Evolutionary conservation across 2,329 filamentous ascomycete genomes (phyloP).

Genomic region (Coleophoma crateriformis): DNA sequence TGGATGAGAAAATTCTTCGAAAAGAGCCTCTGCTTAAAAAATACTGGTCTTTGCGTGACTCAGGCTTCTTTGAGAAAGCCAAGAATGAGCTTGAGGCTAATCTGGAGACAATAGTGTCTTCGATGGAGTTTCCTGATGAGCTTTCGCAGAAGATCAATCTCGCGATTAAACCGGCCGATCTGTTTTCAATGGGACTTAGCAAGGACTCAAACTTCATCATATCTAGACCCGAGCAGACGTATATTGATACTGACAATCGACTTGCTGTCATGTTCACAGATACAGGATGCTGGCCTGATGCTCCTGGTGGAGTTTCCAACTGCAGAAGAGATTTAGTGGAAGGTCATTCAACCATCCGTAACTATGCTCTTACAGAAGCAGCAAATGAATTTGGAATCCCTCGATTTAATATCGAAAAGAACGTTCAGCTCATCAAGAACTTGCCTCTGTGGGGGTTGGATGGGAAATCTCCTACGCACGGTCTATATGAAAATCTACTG

Average conservation of each 20-base stretch:
- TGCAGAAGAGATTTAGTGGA: conserved; percentile 50
- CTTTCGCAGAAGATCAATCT: conserved; percentile 32
- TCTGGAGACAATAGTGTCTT: conserved; percentile 30
- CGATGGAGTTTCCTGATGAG: conserved; percentile 32
- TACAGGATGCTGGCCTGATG: conserved; percentile 44
- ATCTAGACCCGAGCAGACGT: conserved; percentile 32
- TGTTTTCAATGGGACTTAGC: conserved; percentile 35
- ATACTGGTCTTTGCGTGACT: conserved; percentile 31
- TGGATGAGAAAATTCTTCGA: conserved; percentile 35
- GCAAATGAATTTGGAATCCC: conserved; percentile 50
- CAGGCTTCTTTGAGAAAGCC: conserved; percentile 35
- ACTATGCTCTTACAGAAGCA: conserved; percentile 48
- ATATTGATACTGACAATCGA: conserved; percentile 39
- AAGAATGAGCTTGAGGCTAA: conserved; percentile 34
- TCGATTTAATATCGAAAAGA: conserved; percentile 48
- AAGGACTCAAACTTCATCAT: conserved; percentile 36
- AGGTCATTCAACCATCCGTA: conserved; percentile 44
- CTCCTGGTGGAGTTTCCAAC: conserved; percentile 48
- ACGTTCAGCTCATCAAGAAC: conserved; percentile 47
- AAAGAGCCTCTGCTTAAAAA: conserved; percentile 30
- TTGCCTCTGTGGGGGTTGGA: conserved; percentile 50
- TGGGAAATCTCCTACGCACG: conserved; percentile 44
- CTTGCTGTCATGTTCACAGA: conserved; percentile 46
- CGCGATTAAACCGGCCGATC: conserved; percentile 32
- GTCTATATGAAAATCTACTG: conserved; percentile 46